Conservation (phyloP, 2,329 filamentous ascomycete genomes). For the Pyrenophora graminea region DNA sequence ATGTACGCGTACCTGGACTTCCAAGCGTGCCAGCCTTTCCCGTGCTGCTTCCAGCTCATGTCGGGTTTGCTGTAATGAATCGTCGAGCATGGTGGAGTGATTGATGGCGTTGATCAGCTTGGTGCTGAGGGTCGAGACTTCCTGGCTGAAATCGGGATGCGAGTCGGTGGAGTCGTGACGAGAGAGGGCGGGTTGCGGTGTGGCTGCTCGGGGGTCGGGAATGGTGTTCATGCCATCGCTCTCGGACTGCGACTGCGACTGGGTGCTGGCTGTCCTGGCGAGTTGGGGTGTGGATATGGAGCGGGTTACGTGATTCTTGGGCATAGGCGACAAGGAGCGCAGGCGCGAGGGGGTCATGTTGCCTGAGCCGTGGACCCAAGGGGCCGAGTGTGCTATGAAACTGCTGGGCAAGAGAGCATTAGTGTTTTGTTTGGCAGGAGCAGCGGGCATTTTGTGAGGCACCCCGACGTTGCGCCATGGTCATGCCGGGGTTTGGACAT, state of each 20-base stretch:
- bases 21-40: conserved; percentile 69
- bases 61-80: conserved; percentile 78
- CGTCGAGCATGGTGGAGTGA: conserved; percentile 88
- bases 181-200: conserved; percentile 39
- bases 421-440: conserved; percentile 7
- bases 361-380: conserved; percentile 40
- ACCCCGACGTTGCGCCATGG: conserved; percentile 10
- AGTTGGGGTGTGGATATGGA: conserved; percentile 46
- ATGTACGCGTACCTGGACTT: conserved; percentile 70
- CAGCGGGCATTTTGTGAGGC: background rate
- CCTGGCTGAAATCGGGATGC: conserved; percentile 67
- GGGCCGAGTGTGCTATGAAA: conserved; percentile 39
- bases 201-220: conserved; percentile 57
- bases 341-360: conserved; percentile 43
- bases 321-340: conserved; percentile 43
- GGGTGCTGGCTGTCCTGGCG: conserved; percentile 36
- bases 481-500: conserved; percentile 13
- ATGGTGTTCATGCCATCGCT: conserved; percentile 70
- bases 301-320: conserved; percentile 45
- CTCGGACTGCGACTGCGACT: conserved; percentile 47
- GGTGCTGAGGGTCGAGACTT: conserved; percentile 88
- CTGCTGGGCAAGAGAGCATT: conserved; percentile 24
- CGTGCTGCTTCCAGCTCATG: conserved; percentile 79
- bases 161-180: conserved; percentile 53
- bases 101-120: conserved; percentile 98